phyloP scores from a whole-genome alignment of 345 rosid genomes.

The Sonneratia alba region DNA sequence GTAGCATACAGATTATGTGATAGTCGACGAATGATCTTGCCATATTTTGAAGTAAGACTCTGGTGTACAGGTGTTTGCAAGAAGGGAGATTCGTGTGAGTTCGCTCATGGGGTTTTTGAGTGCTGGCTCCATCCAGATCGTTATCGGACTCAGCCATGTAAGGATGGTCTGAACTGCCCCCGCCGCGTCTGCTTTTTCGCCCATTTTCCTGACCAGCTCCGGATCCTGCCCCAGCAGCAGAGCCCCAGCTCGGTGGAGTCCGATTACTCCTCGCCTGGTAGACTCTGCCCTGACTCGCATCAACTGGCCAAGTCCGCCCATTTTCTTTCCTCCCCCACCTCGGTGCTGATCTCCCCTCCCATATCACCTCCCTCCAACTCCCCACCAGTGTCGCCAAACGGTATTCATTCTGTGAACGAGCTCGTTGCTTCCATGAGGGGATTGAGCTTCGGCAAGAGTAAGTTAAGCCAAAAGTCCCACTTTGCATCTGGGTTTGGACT shows the following conservation, averaged over 20 bases:
- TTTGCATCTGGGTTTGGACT: slow-evolving; percentile 39
- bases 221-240: slow-evolving; percentile 30
- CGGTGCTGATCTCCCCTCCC: slow-evolving; percentile 36
- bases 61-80: slow-evolving; percentile 11
- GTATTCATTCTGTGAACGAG: slow-evolving; percentile 22
- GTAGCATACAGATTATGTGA: slow-evolving; percentile 16
- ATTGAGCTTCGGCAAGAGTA: slow-evolving; percentile 49
- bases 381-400: slow-evolving; percentile 38
- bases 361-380: slow-evolving; percentile 50
- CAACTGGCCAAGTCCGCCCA: slow-evolving; percentile 24
- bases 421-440: slow-evolving; percentile 52
- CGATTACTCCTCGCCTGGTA: slow-evolving; percentile 27
- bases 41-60: neutral
- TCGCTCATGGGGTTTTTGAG: slow-evolving; percentile 61
- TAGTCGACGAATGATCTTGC: slow-evolving; percentile 25
- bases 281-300: slow-evolving; percentile 26
- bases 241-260: slow-evolving; percentile 20
- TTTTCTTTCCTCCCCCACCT: slow-evolving; percentile 39
- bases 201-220: slow-evolving; percentile 73
- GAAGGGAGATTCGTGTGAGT: slow-evolving; percentile 16
- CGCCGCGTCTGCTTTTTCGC: slow-evolving; percentile 81
- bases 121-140: slow-evolving; percentile 88
- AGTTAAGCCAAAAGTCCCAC: slow-evolving; percentile 21
- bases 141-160: slow-evolving; percentile 78
- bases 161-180: slow-evolving; percentile 57